Evolutionary conservation across 2,329 filamentous ascomycete genomes (phyloP).

Genomic region (Xylaria sp.): DNA sequence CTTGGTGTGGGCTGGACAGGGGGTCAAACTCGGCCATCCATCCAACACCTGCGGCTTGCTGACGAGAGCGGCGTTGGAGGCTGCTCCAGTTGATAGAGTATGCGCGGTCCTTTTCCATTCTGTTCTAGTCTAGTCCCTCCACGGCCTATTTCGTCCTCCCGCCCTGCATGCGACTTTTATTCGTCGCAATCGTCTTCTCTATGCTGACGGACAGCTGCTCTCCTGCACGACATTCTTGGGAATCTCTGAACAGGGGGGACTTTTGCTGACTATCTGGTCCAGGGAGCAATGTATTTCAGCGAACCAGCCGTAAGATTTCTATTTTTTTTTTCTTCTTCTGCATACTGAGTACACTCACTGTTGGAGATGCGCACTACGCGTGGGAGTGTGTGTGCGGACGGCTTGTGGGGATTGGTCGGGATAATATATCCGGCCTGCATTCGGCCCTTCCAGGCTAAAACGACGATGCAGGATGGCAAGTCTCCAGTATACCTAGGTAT

Average conservation of each 20-base stretch:
- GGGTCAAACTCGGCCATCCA: constrained; percentile 27
- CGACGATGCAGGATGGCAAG: constrained; percentile 46
- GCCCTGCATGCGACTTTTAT: constrained; percentile 29
- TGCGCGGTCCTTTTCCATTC: constrained; percentile 41
- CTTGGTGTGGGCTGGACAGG: constrained; percentile 25
- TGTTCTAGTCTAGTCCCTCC: constrained; percentile 23
- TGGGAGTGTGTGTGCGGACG: constrained; percentile 43
- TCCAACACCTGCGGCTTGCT: constrained; percentile 27
- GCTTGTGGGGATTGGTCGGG: constrained; percentile 51
- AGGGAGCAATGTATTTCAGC: constrained; percentile 5
- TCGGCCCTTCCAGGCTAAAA: constrained; percentile 60
- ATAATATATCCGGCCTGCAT: constrained; percentile 52
- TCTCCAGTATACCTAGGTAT: constrained; percentile 25
- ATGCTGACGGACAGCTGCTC: constrained; percentile 27
- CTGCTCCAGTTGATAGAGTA: constrained; percentile 33
- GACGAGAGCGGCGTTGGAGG: constrained; percentile 37
- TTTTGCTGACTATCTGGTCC: constrained; percentile 25
- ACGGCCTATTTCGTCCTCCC: constrained; percentile 15
- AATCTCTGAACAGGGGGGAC: constrained; percentile 14
- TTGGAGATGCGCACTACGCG: constrained; percentile 32
- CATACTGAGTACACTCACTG: constrained; percentile 30
- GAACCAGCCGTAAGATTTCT: constrained; percentile 14
- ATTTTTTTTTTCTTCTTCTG: constrained; percentile 11
- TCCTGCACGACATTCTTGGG: constrained; percentile 35
- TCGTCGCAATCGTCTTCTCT: constrained; percentile 22